Evolutionary conservation across 2,329 filamentous ascomycete species (phyloP), one percentile per base, ranked within the genome.

Genomic region (Xylariales sp.): DNA sequence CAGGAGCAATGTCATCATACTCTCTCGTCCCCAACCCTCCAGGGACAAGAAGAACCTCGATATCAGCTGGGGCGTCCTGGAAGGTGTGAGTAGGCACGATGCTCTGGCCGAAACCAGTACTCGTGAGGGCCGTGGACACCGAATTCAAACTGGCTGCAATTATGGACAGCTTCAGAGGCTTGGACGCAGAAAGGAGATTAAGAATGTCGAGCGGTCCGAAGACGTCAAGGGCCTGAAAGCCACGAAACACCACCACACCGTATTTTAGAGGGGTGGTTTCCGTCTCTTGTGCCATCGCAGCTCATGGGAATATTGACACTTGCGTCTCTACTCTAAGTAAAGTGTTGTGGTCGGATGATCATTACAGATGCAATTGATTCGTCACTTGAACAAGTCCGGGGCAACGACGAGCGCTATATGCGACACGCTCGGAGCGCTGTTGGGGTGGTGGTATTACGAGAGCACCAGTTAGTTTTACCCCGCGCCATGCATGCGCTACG

Each of bases 1-100:
- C 60, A 1, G 63, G 47, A 3, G 46, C 47, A 1, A 55, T 42
- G 20, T 56, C 42, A 4, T 57, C 65, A 42, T 55, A 19, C 56
- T 55, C 53, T 3, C 69, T 59, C 1, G 63, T 65, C 1, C 81
- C 82, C 0, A 63, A 40, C 0, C 83, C 82, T 2, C 84, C 82
- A 0, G 83, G 83, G 6, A 87, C 60, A n/a, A 88, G 58, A 15
- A 87, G 65, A 4, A 85, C 74, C 32, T 85, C 78, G 4, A 84
- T 59, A n/a, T 67, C 57, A 4, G 66, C 65, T 1, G 73, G 72
- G 2, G 70, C 65, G 4, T 66, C 59, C 31, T 61, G 65, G 51
- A 80, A 80, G 0, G 79, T 84, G 52, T 65, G 61, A 2, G 69
- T 73, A 15, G 70, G 64, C 14, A 58, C 44, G 11, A 71, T 43